Evolutionary conservation across 495 filamentous ascomycete genomes (phyloP).

Genomic region (Ascodesmis nigricans): DNA sequence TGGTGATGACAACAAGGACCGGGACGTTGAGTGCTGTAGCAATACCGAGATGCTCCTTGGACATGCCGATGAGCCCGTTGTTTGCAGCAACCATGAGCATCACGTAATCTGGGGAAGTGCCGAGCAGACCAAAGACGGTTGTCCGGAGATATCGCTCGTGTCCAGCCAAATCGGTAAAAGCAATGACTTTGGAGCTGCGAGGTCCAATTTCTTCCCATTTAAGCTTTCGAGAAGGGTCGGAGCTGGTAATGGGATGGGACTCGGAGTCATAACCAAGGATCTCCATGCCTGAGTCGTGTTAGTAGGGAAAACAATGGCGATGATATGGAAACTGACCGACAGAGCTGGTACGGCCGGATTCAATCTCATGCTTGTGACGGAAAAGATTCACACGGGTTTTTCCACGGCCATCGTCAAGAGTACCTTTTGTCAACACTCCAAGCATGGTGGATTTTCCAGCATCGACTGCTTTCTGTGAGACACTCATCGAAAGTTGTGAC

Average conservation of each 20-base stretch:
- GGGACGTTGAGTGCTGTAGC: conserved; percentile 88
- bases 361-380: conserved; percentile 91
- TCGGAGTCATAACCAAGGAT: conserved; percentile 93
- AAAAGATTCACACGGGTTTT: conserved; percentile 93
- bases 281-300: conserved; percentile 28
- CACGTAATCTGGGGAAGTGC: conserved; percentile 93
- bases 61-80: conserved; percentile 94
- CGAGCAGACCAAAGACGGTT: conserved; percentile 85
- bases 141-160: conserved; percentile 91
- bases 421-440: conserved; percentile 86
- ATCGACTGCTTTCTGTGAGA: conserved; percentile 53
- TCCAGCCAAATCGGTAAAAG: conserved; percentile 85
- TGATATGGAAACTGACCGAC: conserved; percentile 44
- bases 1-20: conserved; percentile 94
- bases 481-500: too few species aligned
- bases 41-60: conserved; percentile 91
- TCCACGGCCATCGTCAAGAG: conserved; percentile 82
- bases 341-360: conserved; percentile 82
- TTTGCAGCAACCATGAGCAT: conserved; percentile 97
- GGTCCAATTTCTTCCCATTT: conserved; percentile 98
- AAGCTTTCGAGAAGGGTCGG: conserved; percentile 62
- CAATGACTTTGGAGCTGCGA: conserved; percentile 86
- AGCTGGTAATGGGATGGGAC: conserved; percentile 63
- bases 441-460: conserved; percentile 95
- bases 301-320: neutral